Base-by-base conservation (phyloP, 1,284 basidiomycete genomes). In the Fomitopsis schrenkii region DNA sequence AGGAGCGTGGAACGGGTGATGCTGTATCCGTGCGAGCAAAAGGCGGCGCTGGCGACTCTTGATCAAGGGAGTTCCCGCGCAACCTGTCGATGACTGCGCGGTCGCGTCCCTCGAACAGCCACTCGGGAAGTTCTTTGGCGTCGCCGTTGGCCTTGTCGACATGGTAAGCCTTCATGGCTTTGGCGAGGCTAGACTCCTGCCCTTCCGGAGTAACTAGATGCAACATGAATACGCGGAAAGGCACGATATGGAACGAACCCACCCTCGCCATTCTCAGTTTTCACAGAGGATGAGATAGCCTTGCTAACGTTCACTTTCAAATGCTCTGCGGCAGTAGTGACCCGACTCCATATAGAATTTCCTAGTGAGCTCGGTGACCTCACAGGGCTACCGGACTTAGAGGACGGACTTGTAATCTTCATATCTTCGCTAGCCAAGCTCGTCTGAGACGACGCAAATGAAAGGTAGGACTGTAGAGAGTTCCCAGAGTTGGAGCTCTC, bases 161-260 rank as follows among this genome's bases (percentile, higher is more conserved):
- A 66, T 89, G 82, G 68, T 88, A 89, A 1, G 83, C 81, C 69
- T 87, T 87, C 82, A 90, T 81, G 2, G 83, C 84, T n/a, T 80
- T 79, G 5, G 81, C 83, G 36, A 90, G 77, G 45, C 83, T 82
- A 5, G 83, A 85, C 63, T 89, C 87, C 55, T 80, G 75, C 33
- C 84, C 84, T n/a, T 78, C 75, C 7, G 83, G 82, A 15, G 83
- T 85, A 55, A 78, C 85, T 85, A 67, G 55, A 56, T 57, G 15
- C 12, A 36, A n/a, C 33, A 38, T 38, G 17, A 59, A 22, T 40
- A 58, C 64, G 50, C 28, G 57, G 57, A 19, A 64, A 33, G 28
- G 33, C 28, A 44, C 30, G 60, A 28, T 54, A 33, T 36, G 12
- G 50, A 36, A 33, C 30, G 35, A 57, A 60, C 72, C 62, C 61